phyloP scores from a whole-genome alignment of 495 filamentous ascomycete species.

The Tirmania nivea region DNA sequence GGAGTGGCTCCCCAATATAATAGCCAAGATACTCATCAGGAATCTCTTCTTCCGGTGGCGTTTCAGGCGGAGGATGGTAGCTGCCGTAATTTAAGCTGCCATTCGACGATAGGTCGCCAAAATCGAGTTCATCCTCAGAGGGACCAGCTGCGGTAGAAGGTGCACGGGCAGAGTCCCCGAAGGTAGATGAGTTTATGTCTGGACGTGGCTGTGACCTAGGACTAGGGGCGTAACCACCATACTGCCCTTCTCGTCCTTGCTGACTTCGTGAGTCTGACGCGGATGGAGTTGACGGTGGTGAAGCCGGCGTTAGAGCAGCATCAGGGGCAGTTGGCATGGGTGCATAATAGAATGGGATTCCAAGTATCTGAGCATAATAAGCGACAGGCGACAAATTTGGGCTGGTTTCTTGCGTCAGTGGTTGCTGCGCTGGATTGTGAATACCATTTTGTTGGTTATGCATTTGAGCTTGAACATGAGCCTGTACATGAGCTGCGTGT shows the following conservation, averaged over 20 bases:
- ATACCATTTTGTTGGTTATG: constrained; percentile 8
- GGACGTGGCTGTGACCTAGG: constrained; percentile 15
- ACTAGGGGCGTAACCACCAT: neutral
- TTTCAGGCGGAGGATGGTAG: constrained; percentile 22
- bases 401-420: neutral
- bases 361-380: neutral
- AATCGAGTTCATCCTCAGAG: constrained; percentile 19
- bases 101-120: constrained; percentile 25
- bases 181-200: neutral
- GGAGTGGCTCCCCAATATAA: constrained; percentile 37
- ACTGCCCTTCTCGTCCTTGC: neutral
- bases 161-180: neutral
- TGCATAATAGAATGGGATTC: neutral
- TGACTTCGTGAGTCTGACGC: neutral
- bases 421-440: neutral
- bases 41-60: constrained; percentile 27
- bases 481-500: constrained; percentile 36
- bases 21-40: constrained; percentile 43
- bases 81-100: constrained; percentile 21
- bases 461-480: constrained; percentile 35
- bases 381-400: neutral
- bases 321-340: neutral
- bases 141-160: constrained; percentile 2
- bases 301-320: neutral
- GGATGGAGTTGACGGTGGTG: neutral